Evolutionary conservation across 2,329 filamentous ascomycete genomes (phyloP), one percentile per base, ranked within the genome.

Genomic region (Curvularia verruculosa): DNA sequence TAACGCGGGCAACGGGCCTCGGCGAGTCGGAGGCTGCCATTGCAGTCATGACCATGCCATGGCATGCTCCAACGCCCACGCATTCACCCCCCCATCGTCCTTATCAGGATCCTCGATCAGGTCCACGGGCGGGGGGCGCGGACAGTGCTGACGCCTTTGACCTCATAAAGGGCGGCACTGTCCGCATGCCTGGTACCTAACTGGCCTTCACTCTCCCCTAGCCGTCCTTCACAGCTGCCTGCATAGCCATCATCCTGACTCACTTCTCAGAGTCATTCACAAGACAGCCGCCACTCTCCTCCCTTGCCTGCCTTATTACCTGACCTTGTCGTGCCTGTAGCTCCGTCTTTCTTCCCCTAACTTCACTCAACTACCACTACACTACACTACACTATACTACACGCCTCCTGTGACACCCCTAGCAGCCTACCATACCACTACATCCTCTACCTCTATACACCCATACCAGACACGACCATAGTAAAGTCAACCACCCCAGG

Each of bases 261-360:
- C 71, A 75, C 69, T 61, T 57, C 56, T 60, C 49, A 58, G 67
- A 75, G 72, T 75, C 72, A 75, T 69, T 58, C 55, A 61, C 64
- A 65, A 69, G 67, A 70, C 72, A 73, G 64, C 63, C 60, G 29
- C 67, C 55, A 67, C 63, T 62, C 60, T 69, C 64, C 66, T 67
- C 67, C 69, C 68, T 65, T 66, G 53, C 72, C 70, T 70, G 65
- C 63, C 56, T 61, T 73, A 68, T 72, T 69, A 70, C 62, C 56
- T 63, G 56, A 46, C 56, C 52, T 43, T 51, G 57, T 51, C 52
- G 40, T 51, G 21, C 49, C 51, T 57, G 43, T 57, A 55, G 29
- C 58, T 56, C 52, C 47, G 7, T 48, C 45, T 39, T 43, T 56
- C 37, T 34, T 5, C 34, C 51, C 46, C 44, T 54, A 49, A 45